These are phyloP conservation scores for Canavalia gladiata DNA, from an alignment of 306 rosid genomes.

Conservation along the genomic window DNA sequence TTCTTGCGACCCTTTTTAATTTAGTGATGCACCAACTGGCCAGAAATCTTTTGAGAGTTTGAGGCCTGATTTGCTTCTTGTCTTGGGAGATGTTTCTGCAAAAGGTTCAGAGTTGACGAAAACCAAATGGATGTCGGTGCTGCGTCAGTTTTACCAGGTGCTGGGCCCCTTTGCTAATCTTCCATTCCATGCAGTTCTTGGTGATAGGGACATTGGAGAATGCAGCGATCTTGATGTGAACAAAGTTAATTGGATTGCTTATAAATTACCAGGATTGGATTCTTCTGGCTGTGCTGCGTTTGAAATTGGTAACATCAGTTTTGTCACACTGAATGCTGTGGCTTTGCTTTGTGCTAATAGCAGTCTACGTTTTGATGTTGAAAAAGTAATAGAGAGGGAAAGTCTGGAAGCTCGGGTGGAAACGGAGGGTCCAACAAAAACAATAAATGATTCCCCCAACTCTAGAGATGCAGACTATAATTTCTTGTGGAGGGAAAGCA, in stretches of 20 bases:
- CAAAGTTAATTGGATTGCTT: slow-evolving; percentile 58
- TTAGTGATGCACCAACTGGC: slow-evolving; percentile 49
- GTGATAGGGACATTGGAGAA: slow-evolving; percentile 74
- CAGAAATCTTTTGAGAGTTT: slow-evolving; percentile 69
- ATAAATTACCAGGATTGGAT: slow-evolving; percentile 67
- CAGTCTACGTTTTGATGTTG: slow-evolving; percentile 68
- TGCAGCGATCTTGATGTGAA: slow-evolving; percentile 55
- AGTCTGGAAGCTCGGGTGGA: slow-evolving; percentile 55
- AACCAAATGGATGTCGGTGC: slow-evolving; percentile 59
- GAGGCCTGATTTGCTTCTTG: slow-evolving; percentile 75
- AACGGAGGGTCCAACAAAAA: slow-evolving; percentile 26
- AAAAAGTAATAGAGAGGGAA: slow-evolving; percentile 72
- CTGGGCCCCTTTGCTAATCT: slow-evolving; percentile 67
- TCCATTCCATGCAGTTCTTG: slow-evolving; percentile 71
- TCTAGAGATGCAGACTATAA: slow-evolving; percentile 43
- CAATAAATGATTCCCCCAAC: background rate
- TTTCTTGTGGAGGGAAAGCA: slow-evolving; percentile 58
- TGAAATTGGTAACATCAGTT: slow-evolving; percentile 68
- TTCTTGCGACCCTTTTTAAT: slow-evolving; percentile 43
- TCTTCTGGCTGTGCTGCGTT: slow-evolving; percentile 69
- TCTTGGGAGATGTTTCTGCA: slow-evolving; percentile 79
- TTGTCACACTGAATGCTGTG: slow-evolving; percentile 69
- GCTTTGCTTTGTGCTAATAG: slow-evolving; percentile 69
- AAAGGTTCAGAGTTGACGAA: slow-evolving; percentile 63
- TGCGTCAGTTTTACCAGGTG: slow-evolving; percentile 57